Base-by-base conservation (phyloP, 257 asterid genomes). In the Nicotiana tomentosiformis region DNA sequence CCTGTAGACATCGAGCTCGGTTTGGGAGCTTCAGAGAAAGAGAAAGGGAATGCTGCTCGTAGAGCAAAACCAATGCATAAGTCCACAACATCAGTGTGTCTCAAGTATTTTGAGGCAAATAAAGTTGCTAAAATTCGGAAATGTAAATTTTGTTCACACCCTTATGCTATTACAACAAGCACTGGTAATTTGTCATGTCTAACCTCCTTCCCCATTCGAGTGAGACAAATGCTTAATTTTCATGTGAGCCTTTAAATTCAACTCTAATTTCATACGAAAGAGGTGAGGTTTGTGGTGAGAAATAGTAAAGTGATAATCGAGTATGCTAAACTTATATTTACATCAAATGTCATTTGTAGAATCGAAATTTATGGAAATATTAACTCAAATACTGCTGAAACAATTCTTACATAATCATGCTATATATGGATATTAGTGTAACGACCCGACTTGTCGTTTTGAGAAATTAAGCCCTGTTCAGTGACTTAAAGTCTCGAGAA, bases 91-190 rank as follows among this genome's bases (percentile, higher is more conserved):
- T 93, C 98, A 1, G 89, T 90, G 29, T 93, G 90, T 90, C 98
- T 95, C 64, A 95, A 92, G 90, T 93, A 89, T 86, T 95, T 95
- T 85, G 98, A 95, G 87, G 92, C 98, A 82, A 91, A 94, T 16
- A 37, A 83, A 69, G 98, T 93, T 86, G 98, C 97, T 76, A 93
- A 93, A 89, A 91, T 91, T 82, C 90, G 98, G 83, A 91, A 90
- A 86, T 95, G 98, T 91, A 95, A 88, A 83, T 90, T 93, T 77
- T 95, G 98, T 49, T 95, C 98, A 69, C 98, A 95, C 85, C 90
- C 91, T 96, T 95, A 95, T 87, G 93, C 98, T 79, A 95, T 95
- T 84, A 96, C 98, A 79, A 95, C 98, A 55, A 97, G 97, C 15
- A 95, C 98, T 62, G 98, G 97, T 95, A 89, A 88, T 82, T 89